These are phyloP conservation scores for Salix exigua DNA, from an alignment of 345 rosid genomes.

Conservation along the genomic window DNA sequence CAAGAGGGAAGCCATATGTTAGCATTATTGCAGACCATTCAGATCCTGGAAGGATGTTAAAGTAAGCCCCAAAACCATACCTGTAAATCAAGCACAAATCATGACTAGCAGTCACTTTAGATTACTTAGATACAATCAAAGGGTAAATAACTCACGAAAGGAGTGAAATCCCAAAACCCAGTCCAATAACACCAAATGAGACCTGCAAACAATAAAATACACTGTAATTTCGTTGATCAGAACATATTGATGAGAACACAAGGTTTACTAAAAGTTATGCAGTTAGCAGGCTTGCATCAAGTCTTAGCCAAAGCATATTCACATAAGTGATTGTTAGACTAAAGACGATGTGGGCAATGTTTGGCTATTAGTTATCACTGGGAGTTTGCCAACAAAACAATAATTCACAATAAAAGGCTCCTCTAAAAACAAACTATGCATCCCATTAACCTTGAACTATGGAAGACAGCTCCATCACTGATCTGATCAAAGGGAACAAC, in stretches of 20 bases:
- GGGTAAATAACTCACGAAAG: slow-evolving; percentile 57
- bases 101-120: slow-evolving; percentile 5
- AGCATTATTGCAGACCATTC: slow-evolving; percentile 97
- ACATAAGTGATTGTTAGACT: not conserved
- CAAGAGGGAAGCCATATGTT: slow-evolving; percentile 95
- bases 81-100: slow-evolving; percentile 35
- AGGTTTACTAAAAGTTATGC: not conserved
- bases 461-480: not conserved
- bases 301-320: not conserved
- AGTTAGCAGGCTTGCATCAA: not conserved
- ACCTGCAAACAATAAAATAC: slow-evolving; percentile 44
- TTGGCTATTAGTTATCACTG: not conserved
- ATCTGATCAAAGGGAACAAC: not conserved
- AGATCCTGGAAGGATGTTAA: slow-evolving; percentile 87
- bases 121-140: not conserved
- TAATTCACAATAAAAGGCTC: not conserved
- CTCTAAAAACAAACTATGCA: not conserved
- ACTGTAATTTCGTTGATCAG: not conserved
- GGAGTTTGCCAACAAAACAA: not conserved
- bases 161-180: slow-evolving; percentile 71
- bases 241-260: not conserved
- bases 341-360: not conserved
- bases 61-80: slow-evolving; percentile 93
- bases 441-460: not conserved
- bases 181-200: slow-evolving; percentile 86